Evolutionary conservation across 164 flowering plant genomes (phyloP), one percentile per base, ranked within the genome.

Genomic region (Amborella trichopoda): DNA sequence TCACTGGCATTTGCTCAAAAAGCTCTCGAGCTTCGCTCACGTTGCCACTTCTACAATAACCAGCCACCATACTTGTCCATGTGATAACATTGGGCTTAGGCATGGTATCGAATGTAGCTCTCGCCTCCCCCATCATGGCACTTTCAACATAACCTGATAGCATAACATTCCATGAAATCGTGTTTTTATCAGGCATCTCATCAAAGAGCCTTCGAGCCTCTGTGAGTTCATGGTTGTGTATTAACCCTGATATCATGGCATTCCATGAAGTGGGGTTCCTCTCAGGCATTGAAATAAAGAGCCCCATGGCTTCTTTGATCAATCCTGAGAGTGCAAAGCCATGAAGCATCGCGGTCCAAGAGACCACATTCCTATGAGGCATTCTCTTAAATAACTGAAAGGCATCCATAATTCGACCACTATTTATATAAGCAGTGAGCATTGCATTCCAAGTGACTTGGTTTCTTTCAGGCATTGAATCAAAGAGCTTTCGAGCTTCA

Each of bases 191-290:
- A 2, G 68, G 70, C 70, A 76, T 76, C 21, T 2, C 26, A 37
- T 76, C 61, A 52, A 79, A 79, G 28, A 72, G 32, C 18, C 20
- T n/a, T 28, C 70, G 56, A 8, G 75, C 80, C 30, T 63, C 77
- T 20, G 60, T 70, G 56, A 76, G 62, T 14, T 69, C 66, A 10
- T 69, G 66, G 56, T 69, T 73, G 42, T 55, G 66, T 1, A 71
- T 55, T 64, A 73, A 59, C 19, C 79, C 78, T 38, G 36, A 57
- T 23, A 76, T 28, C 91, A 78, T 76, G 1, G 81, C 33, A 49
- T 81, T 78, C 74, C 77, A 72, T 2, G 76, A 58, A 3, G 76
- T 71, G 20, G 73, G 68, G 66, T 73, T 78, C 62, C 63, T 69
- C 23, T 56, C 63, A 0, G 83, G 84, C 80, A 70, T 69, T 16